Base-by-base conservation (phyloP, 352 stramenopile genomes). In the Halophytophthora polymorphica region DNA sequence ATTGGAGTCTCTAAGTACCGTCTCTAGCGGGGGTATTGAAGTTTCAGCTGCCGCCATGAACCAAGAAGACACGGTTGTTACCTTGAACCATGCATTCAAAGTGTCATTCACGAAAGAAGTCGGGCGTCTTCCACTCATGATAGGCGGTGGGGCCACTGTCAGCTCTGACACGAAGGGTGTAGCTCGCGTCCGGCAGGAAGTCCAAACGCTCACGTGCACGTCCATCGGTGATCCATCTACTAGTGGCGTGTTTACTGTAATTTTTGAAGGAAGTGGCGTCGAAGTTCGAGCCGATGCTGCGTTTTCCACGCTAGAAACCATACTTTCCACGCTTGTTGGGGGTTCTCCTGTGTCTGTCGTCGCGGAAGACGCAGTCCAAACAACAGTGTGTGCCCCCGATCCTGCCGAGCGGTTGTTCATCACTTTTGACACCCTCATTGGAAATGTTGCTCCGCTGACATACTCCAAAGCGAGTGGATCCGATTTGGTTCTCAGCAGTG, bases 1-100 rank as follows among this genome's bases (percentile, higher is more conserved):
- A 14, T 76, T 98, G 2, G 77, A 96, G 61, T 50, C 56, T 21
- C 67, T 98, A 0, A 75, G 79, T 23, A 97, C 90, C 12, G 83
- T 98, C 40, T 66, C 82, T 4, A 55, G 69, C 49, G 71, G 71
- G 6, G 89, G 88, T 15, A 78, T 98, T 25, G 63, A 41, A 2
- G 85, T 97, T 3, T 70, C 73, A 1, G 50, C 83, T 0, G 77
- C 86, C 6, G 51, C 61, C 11, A 39, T 62, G 1, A 71, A 65
- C 22, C 33, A 64, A 0, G 42, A 14, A 0, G 73, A 86, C 25
- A 62, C 47, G 2, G 55, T 56, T 13, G 73, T 71, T 14, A 41
- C 59, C 1, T 22, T 71, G 15, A 58, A 42, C 14, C 52, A 72
- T 33, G 50, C 71, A 2, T 91, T 93, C 33, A 25, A 87, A 3